Evolutionary conservation across 352 stramenopile species (phyloP).

Genomic region (Lagenidium giganteum): DNA sequence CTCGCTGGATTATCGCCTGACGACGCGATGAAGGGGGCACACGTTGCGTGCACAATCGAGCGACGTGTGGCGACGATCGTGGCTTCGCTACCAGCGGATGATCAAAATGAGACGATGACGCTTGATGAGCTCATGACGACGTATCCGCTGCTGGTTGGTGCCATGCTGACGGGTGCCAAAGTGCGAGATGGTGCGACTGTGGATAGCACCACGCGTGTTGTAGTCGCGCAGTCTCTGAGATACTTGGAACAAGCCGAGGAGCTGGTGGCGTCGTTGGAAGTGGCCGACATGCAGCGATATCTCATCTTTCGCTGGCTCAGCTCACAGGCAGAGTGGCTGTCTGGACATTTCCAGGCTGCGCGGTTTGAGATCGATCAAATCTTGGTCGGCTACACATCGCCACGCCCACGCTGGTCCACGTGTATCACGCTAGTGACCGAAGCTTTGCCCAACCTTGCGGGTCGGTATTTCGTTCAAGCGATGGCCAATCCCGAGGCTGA

Average conservation of each 20-base stretch:
- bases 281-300: slow-evolving; percentile 44
- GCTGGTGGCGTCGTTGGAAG: slow-evolving; percentile 17
- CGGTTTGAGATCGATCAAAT: slow-evolving; percentile 79
- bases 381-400: slow-evolving; percentile 55
- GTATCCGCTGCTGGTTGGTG: no score
- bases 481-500: slow-evolving; percentile 71
- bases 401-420: slow-evolving; percentile 49
- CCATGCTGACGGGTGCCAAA: no score
- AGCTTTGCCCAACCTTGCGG: slow-evolving; percentile 36
- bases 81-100: no score
- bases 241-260: slow-evolving; percentile 49
- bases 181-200: no score
- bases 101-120: no score
- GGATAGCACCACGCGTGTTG: no score
- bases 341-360: slow-evolving; percentile 66
- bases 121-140: no score
- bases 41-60: no score
- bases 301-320: slow-evolving; percentile 37
- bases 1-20: no score
- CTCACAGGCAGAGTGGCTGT: slow-evolving; percentile 26
- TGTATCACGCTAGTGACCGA: slow-evolving; percentile 30
- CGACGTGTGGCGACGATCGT: no score
- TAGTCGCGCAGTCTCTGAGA: no score
- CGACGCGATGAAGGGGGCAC: no score
- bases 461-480: slow-evolving; percentile 75